Evolutionary conservation across 2,329 filamentous ascomycete species (phyloP), one percentile per base, ranked within the genome.

Genomic region (Tolypocladium guangdongense): DNA sequence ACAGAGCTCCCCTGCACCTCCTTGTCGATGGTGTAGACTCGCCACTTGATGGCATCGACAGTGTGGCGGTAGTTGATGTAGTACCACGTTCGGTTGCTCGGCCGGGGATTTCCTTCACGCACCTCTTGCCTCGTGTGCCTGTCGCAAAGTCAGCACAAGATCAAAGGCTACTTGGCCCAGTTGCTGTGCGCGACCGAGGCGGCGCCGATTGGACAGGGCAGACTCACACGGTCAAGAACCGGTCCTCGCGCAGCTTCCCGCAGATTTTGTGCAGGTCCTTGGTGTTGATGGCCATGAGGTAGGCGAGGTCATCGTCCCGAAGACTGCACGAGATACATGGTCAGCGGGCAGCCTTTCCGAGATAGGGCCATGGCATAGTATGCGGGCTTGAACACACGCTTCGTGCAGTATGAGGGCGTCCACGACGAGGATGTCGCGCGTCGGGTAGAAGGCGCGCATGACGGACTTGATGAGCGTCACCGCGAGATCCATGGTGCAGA

Each of bases 11-110:
- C 84, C 70, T 96, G 91, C 55, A 97, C 90, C 52, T 87, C 84
- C 67, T 92, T 91, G 60, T 91, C 90, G 61, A 97, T 83, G 54
- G 86, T 86, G 66, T 92, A 91, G 51, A 96, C 84, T 57, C 89
- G 86, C 80, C 88, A 99, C 70, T 99, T 99, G 72, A 96, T 95
- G 49, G 89, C 90, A 71, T 99, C 93, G 64, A 99, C 90, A 37
- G 92, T 90, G 54, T 89, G 87, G 55, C 93, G 89, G 64, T 95
- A 95, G 67, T 96, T 91, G 67, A 99, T 92, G 71, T 89, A 99
- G 74, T 95, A 99, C 78, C 96, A 99, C 57, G 92, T 95, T 63
- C 89, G 83, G 66, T 87, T 90, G 60, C 87, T 85, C 6, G 89
- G 87, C 51, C 90, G 85, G 54, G 87, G 86, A 55, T 90, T 88